Conservation (phyloP, 192 early-diverging fungal species). For the Umbelopsis sp. region DNA sequence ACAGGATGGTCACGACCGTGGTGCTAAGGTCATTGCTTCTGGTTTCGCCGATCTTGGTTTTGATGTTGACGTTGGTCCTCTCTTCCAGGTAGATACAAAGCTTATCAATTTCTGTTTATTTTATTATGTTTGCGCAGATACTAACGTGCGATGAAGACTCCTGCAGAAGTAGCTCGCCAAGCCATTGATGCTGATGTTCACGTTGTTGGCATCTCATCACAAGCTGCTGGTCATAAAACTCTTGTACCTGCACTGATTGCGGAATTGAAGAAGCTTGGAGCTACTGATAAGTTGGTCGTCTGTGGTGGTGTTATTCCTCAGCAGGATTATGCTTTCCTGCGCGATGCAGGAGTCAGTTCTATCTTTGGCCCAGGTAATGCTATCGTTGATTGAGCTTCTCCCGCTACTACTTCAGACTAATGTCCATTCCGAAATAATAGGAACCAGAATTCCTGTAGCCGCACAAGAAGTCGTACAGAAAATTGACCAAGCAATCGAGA, state of each 20-base stretch:
- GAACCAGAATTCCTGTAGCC: constrained; percentile 80
- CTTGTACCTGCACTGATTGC: constrained; percentile 78
- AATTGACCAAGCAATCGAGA: constrained; percentile 52
- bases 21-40: constrained; percentile 91
- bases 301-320: constrained; percentile 87
- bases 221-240: constrained; percentile 89
- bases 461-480: constrained; percentile 80
- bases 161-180: constrained; percentile 85
- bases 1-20: constrained; percentile 91
- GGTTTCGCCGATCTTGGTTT: constrained; percentile 91
- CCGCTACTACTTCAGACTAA: not conserved
- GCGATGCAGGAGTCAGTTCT: constrained; percentile 74
- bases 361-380: constrained; percentile 80
- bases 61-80: constrained; percentile 88
- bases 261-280: constrained; percentile 78
- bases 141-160: constrained; percentile 55
- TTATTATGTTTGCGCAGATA: not conserved
- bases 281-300: constrained; percentile 72
- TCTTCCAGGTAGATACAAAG: constrained; percentile 58
- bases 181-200: constrained; percentile 91
- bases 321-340: constrained; percentile 85
- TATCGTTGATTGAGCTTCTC: not conserved
- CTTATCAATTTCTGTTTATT: not conserved
- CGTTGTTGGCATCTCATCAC: constrained; percentile 84
- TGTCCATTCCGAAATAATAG: constrained; percentile 29